These are phyloP conservation scores for Aspergillus puulaauensis DNA, from an alignment of 2,329 filamentous ascomycete species.

Conservation along the genomic window DNA sequence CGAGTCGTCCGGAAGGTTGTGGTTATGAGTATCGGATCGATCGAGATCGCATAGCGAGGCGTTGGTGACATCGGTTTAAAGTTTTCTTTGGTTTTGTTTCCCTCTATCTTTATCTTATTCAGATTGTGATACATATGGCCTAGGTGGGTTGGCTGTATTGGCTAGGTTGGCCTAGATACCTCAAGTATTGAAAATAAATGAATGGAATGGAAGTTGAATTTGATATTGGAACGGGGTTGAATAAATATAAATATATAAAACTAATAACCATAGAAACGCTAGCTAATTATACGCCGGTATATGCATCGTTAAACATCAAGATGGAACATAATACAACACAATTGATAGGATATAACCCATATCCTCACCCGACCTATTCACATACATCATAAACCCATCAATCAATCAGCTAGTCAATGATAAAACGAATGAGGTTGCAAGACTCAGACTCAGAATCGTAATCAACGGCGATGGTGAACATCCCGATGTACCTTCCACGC, in stretches of 20 bases:
- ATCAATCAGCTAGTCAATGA: background rate
- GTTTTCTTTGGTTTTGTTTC: background rate
- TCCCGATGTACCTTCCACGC: constrained; percentile 53
- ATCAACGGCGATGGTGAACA: constrained; percentile 20
- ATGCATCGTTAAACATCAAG: background rate
- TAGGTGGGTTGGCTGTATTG: background rate
- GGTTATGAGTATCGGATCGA: background rate
- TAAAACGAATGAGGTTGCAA: background rate
- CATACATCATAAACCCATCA: background rate
- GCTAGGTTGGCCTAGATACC: background rate
- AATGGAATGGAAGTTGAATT: background rate
- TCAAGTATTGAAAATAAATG: background rate
- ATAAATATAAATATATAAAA: too few relatives aligned
- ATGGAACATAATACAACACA: background rate
- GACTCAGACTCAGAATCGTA: background rate
- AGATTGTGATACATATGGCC: background rate
- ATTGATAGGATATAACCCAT: background rate
- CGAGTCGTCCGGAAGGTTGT: background rate
- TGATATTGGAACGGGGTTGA: background rate
- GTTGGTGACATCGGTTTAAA: background rate
- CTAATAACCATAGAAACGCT: too few relatives aligned
- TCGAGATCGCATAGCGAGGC: constrained; percentile 5
- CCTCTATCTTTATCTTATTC: background rate
- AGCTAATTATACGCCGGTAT: background rate
- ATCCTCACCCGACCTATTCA: background rate